phyloP scores from a whole-genome alignment of 371 early-diverging fungal genomes.

The Apophysomyces elegans region DNA sequence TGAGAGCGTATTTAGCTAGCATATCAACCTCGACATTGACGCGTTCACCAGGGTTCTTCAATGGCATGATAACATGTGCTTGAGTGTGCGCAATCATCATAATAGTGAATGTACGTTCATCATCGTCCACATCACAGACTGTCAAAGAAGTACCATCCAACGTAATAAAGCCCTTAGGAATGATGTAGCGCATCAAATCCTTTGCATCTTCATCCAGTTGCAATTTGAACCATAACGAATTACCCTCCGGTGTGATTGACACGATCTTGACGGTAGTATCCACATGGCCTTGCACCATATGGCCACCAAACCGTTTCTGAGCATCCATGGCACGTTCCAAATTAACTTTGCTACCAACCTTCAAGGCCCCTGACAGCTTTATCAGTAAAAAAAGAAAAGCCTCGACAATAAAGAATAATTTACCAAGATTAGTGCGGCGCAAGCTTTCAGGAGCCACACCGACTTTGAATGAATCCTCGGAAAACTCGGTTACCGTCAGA shows the following conservation, averaged over 20 bases:
- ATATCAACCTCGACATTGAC: slow-evolving; percentile 98
- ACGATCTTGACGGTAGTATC: slow-evolving; percentile 83
- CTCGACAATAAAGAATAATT: slow-evolving; percentile 6
- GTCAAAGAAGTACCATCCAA: slow-evolving; percentile 96
- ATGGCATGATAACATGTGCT: slow-evolving; percentile 80
- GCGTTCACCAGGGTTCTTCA: slow-evolving; percentile 70
- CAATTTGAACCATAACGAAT: slow-evolving; percentile 85
- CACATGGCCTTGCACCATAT: slow-evolving; percentile 97
- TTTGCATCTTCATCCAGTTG: slow-evolving; percentile 56
- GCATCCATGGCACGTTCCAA: slow-evolving; percentile 92
- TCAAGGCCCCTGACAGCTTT: slow-evolving; percentile 65
- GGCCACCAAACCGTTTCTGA: slow-evolving; percentile 92
- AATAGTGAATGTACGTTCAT: slow-evolving; percentile 77
- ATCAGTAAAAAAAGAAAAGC: background rate
- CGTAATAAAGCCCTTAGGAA: slow-evolving; percentile 94
- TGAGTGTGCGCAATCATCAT: slow-evolving; percentile 97
- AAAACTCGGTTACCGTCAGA: slow-evolving; percentile 94
- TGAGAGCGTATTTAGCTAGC: slow-evolving; percentile 94
- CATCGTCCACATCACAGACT: slow-evolving; percentile 86
- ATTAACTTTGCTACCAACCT: slow-evolving; percentile 84
- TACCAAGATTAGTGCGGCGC: slow-evolving; percentile 88
- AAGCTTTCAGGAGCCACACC: slow-evolving; percentile 93
- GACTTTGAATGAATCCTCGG: slow-evolving; percentile 82
- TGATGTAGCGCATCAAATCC: slow-evolving; percentile 80
- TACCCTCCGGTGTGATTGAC: slow-evolving; percentile 81